phyloP scores from a whole-genome alignment of 306 rosid genomes.

The Quercus engelmannii region DNA sequence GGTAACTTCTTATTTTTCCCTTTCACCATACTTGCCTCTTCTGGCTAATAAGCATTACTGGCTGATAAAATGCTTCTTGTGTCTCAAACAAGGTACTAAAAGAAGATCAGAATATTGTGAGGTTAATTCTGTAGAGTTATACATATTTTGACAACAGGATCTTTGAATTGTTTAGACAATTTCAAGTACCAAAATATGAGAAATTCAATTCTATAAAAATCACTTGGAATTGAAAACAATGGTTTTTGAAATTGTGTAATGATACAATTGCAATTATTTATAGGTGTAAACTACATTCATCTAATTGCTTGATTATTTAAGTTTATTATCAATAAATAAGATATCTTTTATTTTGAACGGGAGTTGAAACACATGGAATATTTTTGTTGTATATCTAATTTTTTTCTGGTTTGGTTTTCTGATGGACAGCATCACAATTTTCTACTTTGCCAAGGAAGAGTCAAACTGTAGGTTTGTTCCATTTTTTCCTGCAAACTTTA shows the following conservation, averaged over 20 bases:
- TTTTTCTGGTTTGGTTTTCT: slow-evolving; percentile 19
- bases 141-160: not conserved
- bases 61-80: not conserved
- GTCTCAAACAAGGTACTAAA: not conserved
- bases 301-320: not conserved
- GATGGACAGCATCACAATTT: slow-evolving; percentile 63
- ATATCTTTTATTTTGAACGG: not conserved
- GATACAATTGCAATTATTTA: not conserved
- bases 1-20: not conserved
- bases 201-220: not conserved
- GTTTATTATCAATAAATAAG: not conserved
- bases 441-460: slow-evolving; percentile 91
- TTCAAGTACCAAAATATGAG: not conserved
- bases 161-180: not conserved
- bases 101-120: not conserved
- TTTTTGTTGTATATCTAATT: slow-evolving; percentile 9
- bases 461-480: slow-evolving; percentile 69
- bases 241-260: not conserved
- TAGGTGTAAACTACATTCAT: slow-evolving; percentile 10
- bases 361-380: not conserved
- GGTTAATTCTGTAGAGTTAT: not conserved
- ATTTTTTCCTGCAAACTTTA: slow-evolving; percentile 53
- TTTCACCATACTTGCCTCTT: not conserved
- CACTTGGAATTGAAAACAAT: not conserved
- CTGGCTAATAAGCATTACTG: not conserved